Evolutionary conservation across 768 basidiomycete species (phyloP).

Genomic region (Mycena rebaudengoi): DNA sequence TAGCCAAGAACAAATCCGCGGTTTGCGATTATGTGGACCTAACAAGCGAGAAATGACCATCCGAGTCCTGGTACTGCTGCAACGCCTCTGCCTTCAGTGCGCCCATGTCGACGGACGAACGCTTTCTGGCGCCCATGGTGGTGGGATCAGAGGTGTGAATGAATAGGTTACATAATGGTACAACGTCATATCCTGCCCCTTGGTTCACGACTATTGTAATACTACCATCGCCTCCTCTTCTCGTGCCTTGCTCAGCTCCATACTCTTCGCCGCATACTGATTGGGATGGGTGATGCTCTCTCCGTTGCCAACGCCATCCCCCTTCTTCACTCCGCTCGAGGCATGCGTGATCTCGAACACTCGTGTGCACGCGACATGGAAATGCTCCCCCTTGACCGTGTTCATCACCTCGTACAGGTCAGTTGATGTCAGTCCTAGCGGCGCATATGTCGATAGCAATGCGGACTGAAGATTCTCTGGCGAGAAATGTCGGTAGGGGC

Average conservation of each 20-base stretch:
- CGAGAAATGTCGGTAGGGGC: constrained; percentile 92
- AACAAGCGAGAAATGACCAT: constrained; percentile 97
- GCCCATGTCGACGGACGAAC: constrained; percentile 37
- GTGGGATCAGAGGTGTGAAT: constrained; percentile 4
- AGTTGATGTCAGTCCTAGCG: constrained; percentile 65
- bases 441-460: constrained; percentile 72
- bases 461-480: constrained; percentile 83
- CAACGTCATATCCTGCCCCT: too few species aligned
- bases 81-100: constrained; percentile 54
- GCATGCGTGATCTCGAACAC: constrained; percentile 95
- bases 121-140: constrained; percentile 62
- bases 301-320: constrained; percentile 85
- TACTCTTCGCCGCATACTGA: constrained; percentile 80
- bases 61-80: constrained; percentile 86
- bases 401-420: constrained; percentile 87
- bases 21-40: constrained; percentile 60
- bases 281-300: constrained; percentile 96
- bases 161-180: neutral
- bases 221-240: constrained; percentile 54
- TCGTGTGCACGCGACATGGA: constrained; percentile 95
- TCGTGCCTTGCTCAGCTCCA: constrained; percentile 63
- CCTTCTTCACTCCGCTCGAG: constrained; percentile 76
- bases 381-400: constrained; percentile 81
- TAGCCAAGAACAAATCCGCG: constrained; percentile 22
- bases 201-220: constrained; percentile 36